Conservation (phyloP, 2,329 filamentous ascomycete genomes). For the Nigrospora oryzae region DNA sequence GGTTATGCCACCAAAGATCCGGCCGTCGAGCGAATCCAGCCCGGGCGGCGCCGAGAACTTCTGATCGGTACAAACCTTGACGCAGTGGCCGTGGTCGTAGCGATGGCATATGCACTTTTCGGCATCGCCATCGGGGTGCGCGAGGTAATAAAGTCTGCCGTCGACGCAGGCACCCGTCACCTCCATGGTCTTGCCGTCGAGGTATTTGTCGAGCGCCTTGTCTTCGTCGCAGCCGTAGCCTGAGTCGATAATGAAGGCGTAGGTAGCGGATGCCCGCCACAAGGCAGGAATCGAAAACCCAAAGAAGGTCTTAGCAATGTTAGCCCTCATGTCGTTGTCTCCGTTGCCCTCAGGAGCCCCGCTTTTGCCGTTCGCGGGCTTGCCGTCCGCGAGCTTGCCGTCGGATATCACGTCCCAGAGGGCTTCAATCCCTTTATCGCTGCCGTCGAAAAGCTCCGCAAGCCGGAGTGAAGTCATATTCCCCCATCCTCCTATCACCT, state of each 20-base stretch:
- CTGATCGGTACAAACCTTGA: background rate
- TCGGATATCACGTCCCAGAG: constrained; percentile 15
- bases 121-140: constrained; percentile 13
- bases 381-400: constrained; percentile 18
- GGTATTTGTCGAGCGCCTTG: constrained; percentile 11
- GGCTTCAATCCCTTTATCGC: constrained; percentile 8
- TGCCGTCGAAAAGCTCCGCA: constrained; percentile 14
- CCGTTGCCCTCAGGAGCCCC: too few relatives aligned
- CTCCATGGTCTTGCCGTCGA: constrained; percentile 11
- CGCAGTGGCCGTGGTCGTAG: constrained; percentile 3
- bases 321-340: constrained; percentile 1
- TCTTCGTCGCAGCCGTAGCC: constrained; percentile 10
- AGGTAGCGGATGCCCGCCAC: background rate
- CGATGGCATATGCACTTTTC: constrained; percentile 4
- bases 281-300: background rate
- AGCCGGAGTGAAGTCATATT: constrained; percentile 7
- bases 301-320: constrained; percentile 2
- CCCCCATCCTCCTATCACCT: constrained; percentile 16
- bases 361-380: background rate
- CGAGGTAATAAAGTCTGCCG: constrained; percentile 21
- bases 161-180: constrained; percentile 16
- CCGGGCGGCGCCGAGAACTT: constrained; percentile 19
- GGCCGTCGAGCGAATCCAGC: constrained; percentile 12
- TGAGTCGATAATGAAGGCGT: constrained; percentile 1
- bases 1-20: constrained; percentile 15